These are phyloP conservation scores for Lactuca sativa DNA, from an alignment of 129 eudicot species.

Conservation along the genomic window DNA sequence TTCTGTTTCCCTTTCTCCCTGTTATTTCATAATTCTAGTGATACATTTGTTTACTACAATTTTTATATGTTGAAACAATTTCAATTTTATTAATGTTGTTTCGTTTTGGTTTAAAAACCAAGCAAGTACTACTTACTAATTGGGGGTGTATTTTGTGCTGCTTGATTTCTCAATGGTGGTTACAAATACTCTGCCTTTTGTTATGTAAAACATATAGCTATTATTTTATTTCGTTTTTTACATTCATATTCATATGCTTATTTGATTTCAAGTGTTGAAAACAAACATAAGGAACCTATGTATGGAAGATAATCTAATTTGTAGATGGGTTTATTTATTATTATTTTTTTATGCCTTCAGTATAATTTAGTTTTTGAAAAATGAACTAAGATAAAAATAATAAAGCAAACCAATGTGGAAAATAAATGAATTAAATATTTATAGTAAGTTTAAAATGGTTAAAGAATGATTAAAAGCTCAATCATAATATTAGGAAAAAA, in stretches of 20 bases:
- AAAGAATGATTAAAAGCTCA: no score
- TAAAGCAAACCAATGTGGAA: no score
- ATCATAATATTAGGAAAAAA: no score
- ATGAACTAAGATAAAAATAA: no score
- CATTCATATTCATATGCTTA: not conserved
- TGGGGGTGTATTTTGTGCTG: slow-evolving; percentile 16
- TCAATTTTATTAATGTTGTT: slow-evolving; percentile 13
- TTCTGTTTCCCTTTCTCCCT: slow-evolving; percentile 14
- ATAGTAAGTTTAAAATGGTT: no score
- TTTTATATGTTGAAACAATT: slow-evolving; percentile 34
- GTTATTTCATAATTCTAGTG: slow-evolving; percentile 30
- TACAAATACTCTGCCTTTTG: slow-evolving; percentile 5
- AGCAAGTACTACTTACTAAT: not conserved
- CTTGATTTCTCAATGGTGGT: slow-evolving; percentile 24
- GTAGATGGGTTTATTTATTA: no score
- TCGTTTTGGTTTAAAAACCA: slow-evolving; percentile 18
- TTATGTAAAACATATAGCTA: slow-evolving; percentile 26
- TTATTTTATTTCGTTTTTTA: slow-evolving; percentile 25
- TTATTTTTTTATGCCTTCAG: no score
- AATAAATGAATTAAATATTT: no score
- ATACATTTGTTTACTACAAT: slow-evolving; percentile 31
- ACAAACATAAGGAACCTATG: no score
- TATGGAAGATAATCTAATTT: no score
- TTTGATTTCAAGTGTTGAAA: not conserved
- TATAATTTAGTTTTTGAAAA: no score